Evolutionary conservation across 805 yeast genomes (phyloP), one percentile per base, ranked within the genome.

Genomic region (Candida ortonii): DNA sequence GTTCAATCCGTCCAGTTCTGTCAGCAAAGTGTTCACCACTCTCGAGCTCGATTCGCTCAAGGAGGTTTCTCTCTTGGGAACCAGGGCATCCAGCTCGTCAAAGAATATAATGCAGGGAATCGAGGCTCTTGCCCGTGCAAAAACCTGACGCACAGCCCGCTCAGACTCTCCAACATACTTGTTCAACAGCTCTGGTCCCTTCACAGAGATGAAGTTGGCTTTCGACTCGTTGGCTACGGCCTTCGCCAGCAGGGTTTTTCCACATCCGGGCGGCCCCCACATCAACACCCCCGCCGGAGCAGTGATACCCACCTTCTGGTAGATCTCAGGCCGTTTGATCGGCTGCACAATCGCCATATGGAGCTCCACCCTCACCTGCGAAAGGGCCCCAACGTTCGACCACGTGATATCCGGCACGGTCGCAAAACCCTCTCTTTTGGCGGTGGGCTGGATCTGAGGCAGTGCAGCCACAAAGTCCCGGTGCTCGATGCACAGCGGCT

Each of bases 221-320:
- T 94, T 73, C 0, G 96, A 87, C 61, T 93, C 97, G 57, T 90
- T 90, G 8, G 98, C 98, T 3, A 93, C 97, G 2, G 98, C 98
- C 53, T 93, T 93, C 1, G 97, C 97, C 18, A 93, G 67, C 31
- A 93, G 68, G 0, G 98, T 93, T 57, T 93, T 93, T 71, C 98
- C 98, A 65, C 97, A 93, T 22, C 98, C 98, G 3, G 98, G 98
- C 2, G 98, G 98, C 0, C 98, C 98, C 98, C 98, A 93, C 70
- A 93, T 73, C 16, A 93, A 64, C 1, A 93, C 98, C 38, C 98
- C 98, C 0, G 96, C 88, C 2, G 97, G 97, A 0, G 97, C 96
- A 35, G 87, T 78, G 26, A 93, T 89, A 59, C 98, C 98, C 8
- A 89, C 97, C 39, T 80, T 78, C 44, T 78, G 80, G 55, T 84